Conservation (phyloP, 192 early-diverging fungal genomes). For the Nowakowskiella sp. region DNA sequence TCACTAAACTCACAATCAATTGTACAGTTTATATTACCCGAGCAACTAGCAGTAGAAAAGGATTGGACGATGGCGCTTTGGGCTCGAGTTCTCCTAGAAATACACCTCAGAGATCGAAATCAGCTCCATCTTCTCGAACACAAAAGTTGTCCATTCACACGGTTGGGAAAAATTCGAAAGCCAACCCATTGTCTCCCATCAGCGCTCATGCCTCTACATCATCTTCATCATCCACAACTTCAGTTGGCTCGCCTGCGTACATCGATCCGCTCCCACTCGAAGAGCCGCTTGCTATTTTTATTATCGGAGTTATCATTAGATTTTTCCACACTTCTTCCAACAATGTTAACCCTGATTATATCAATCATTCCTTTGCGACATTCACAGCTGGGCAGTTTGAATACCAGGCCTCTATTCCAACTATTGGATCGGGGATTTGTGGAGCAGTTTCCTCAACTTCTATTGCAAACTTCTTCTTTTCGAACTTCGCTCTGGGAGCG, state of each 20-base stretch:
- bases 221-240: background rate
- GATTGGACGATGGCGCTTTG: too few species aligned
- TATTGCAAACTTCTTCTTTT: conserved; percentile 8
- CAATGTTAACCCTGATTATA: conserved; percentile 35
- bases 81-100: too few species aligned
- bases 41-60: conserved; percentile 11
- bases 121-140: too few species aligned
- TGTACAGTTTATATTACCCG: background rate
- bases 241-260: conserved; percentile 5
- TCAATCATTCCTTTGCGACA: conserved; percentile 26
- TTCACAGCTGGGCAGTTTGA: conserved; percentile 3
- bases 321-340: conserved; percentile 50
- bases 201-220: too few species aligned
- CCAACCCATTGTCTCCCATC: too few species aligned
- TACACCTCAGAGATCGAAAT: too few species aligned
- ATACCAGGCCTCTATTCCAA: background rate
- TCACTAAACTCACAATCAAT: too few species aligned
- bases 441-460: conserved; percentile 1
- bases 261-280: conserved; percentile 72
- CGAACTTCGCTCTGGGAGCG: conserved; percentile 7
- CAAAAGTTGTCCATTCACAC: conserved; percentile 5
- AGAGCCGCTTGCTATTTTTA: conserved; percentile 57
- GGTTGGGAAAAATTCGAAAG: too few species aligned
- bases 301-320: conserved; percentile 51
- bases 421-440: conserved; percentile 3